Percentiles rank a stretch among this genome's conserved stretches.
Evolutionary conservation across 176 grass and related monocot species (phyloP).

Genomic region (Cocos nucifera): DNA sequence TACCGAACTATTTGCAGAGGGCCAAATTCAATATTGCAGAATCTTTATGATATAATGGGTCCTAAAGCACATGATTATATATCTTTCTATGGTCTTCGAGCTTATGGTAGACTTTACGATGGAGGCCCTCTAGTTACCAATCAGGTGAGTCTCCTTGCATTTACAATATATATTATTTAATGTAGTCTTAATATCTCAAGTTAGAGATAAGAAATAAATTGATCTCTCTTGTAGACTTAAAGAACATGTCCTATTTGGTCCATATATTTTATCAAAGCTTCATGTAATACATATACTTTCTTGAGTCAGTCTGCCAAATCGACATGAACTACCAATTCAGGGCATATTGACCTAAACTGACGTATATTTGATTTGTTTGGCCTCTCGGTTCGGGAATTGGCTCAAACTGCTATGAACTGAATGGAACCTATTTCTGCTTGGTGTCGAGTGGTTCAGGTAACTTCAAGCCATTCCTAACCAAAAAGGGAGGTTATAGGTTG

Average conservation of each 20-base stretch:
- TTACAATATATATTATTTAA: conserved; percentile 9
- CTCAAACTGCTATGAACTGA: no score
- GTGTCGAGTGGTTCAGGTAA: no score
- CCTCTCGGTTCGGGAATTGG: no score
- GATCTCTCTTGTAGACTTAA: not conserved
- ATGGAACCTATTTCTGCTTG: no score
- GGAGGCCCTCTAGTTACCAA: conserved; percentile 74
- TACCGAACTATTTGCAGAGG: conserved; percentile 95
- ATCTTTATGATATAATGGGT: conserved; percentile 73
- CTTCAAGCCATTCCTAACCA: no score
- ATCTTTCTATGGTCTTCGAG: conserved; percentile 91
- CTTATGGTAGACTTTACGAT: conserved; percentile 68
- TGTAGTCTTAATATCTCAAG: not conserved
- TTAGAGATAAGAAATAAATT: not conserved
- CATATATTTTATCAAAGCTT: no score
- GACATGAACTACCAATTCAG: no score
- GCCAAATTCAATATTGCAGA: conserved; percentile 89
- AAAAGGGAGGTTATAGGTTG: no score
- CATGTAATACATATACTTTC: no score
- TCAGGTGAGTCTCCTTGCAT: conserved; percentile 39
- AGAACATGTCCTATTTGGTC: not conserved
- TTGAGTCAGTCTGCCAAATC: no score
- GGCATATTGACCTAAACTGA: no score
- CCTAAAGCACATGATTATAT: conserved; percentile 90
- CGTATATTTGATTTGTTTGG: no score